Evolutionary conservation across 495 filamentous ascomycete genomes (phyloP).

Genomic region (Neurospora sp.): DNA sequence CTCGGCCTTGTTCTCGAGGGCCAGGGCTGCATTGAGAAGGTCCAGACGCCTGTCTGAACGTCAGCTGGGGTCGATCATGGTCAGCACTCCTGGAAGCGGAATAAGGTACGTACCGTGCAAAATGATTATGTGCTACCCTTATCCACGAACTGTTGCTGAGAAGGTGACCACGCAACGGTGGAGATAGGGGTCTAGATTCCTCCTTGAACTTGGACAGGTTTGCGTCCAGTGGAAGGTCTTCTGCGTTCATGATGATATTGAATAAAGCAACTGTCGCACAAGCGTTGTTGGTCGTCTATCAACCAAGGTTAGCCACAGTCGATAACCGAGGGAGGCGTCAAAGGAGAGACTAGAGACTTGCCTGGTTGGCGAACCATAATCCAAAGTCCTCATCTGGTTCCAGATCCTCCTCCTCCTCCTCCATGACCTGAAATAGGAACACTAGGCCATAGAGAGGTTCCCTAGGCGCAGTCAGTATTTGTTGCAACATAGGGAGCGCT

Average conservation of each 20-base stretch:
- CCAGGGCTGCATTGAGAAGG: slow-evolving; percentile 63
- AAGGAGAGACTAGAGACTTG: slow-evolving; percentile 19
- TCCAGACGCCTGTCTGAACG: slow-evolving; percentile 48
- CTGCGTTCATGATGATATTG: slow-evolving; percentile 83
- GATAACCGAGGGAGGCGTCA: background rate
- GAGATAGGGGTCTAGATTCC: slow-evolving; percentile 54
- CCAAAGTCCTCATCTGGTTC: slow-evolving; percentile 42
- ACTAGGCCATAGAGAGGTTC: slow-evolving; percentile 73
- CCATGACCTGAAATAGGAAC: slow-evolving; percentile 66
- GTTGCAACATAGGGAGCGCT: background rate
- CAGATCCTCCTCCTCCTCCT: slow-evolving; percentile 31
- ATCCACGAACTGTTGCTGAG: slow-evolving; percentile 69
- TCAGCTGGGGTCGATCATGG: slow-evolving; percentile 8
- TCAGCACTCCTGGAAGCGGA: background rate
- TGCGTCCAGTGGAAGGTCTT: slow-evolving; percentile 49
- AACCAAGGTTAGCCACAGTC: background rate
- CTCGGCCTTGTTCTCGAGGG: slow-evolving; percentile 51
- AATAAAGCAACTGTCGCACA: slow-evolving; percentile 84
- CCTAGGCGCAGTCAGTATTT: slow-evolving; percentile 21
- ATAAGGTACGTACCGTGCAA: slow-evolving; percentile 50
- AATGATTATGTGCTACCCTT: slow-evolving; percentile 76
- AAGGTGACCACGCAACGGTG: slow-evolving; percentile 63
- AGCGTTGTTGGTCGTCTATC: slow-evolving; percentile 63
- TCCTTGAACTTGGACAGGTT: slow-evolving; percentile 60
- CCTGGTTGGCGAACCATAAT: slow-evolving; percentile 94